These are phyloP conservation scores for Monilinia laxa DNA, from an alignment of 2,329 filamentous ascomycete genomes.

Conservation along the genomic window DNA sequence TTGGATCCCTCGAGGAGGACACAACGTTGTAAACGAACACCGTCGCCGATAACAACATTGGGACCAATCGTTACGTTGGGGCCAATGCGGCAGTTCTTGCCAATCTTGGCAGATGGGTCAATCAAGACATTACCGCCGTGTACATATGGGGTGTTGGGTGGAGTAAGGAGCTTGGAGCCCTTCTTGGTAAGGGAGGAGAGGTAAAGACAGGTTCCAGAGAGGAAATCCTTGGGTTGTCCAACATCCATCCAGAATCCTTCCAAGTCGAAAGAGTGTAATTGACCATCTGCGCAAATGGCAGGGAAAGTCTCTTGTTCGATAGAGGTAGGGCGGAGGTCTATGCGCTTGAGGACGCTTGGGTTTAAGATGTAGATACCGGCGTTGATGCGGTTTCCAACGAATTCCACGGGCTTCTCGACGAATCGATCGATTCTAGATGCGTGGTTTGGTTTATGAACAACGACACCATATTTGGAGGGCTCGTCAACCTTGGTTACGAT, in stretches of 20 bases:
- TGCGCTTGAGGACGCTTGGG: constrained; percentile 83
- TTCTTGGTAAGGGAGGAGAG: constrained; percentile 90
- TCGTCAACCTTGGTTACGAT: constrained; percentile 99
- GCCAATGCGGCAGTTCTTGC: constrained; percentile 96
- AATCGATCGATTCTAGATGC: constrained; percentile 93
- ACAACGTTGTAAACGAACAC: constrained; percentile 89
- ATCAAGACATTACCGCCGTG: constrained; percentile 95
- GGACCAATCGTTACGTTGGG: constrained; percentile 96
- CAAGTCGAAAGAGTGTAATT: constrained; percentile 93
- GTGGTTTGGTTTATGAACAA: constrained; percentile 94
- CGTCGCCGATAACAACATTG: constrained; percentile 87
- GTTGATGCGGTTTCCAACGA: constrained; percentile 98
- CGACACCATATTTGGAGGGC: constrained; percentile 97
- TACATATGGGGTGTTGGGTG: constrained; percentile 74
- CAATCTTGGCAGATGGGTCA: constrained; percentile 90
- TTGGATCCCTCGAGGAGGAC: constrained; percentile 87
- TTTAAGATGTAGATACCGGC: constrained; percentile 98
- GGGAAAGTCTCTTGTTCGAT: constrained; percentile 99
- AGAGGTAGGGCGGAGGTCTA: constrained; percentile 92
- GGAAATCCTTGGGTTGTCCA: constrained; percentile 97
- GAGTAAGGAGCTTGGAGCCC: constrained; percentile 77
- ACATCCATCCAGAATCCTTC: constrained; percentile 99
- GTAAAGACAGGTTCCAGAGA: constrained; percentile 93
- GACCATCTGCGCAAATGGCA: constrained; percentile 81
- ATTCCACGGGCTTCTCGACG: constrained; percentile 98